Percentiles rank a stretch among this genome's conserved stretches.
phyloP scores from a whole-genome alignment of 495 filamentous ascomycete species.

The Beverwykella pulmonaria region DNA sequence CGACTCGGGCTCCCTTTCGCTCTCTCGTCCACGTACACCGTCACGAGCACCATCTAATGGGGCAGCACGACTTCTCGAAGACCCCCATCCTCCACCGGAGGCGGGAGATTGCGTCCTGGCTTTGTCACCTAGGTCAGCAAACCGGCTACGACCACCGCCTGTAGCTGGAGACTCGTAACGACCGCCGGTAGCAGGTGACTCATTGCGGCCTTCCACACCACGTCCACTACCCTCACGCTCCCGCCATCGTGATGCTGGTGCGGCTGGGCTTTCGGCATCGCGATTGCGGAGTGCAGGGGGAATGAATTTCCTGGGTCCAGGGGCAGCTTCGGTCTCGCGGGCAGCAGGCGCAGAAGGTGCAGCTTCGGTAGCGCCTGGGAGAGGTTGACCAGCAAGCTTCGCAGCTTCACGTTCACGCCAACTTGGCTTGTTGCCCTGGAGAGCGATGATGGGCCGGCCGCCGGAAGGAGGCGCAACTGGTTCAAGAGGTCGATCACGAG shows the following conservation, averaged over 20 bases:
- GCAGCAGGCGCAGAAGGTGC: conserved; percentile 25
- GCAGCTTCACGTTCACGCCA: conserved; percentile 88
- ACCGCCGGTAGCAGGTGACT: conserved; percentile 41
- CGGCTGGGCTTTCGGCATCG: conserved; percentile 30
- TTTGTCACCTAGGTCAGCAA: conserved; percentile 29
- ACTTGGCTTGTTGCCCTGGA: conserved; percentile 60
- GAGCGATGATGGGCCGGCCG: conserved; percentile 68
- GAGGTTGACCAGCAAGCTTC: conserved; percentile 47
- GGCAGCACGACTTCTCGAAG: conserved; percentile 24
- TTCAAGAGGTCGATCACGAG: conserved; percentile 38
- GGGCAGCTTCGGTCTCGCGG: conserved; percentile 37
- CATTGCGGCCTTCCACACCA: conserved; percentile 32
- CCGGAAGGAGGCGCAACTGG: conserved; percentile 44
- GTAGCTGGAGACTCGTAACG: conserved; percentile 29
- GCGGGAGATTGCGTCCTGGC: conserved; percentile 34
- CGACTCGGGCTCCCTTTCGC: conserved; percentile 29
- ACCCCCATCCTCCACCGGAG: conserved; percentile 26
- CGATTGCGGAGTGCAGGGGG: conserved; percentile 44
- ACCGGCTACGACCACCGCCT: conserved; percentile 16
- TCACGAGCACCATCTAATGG: conserved; percentile 22
- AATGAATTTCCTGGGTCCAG: conserved; percentile 37
- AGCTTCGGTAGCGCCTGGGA: conserved; percentile 17
- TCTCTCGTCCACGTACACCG: conserved; percentile 31
- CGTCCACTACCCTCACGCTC: conserved; percentile 37
- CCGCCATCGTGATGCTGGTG: conserved; percentile 30